A percentile compares a stretch with the other conserved stretches of the same genome.
Conservation (phyloP, 2,329 filamentous ascomycete genomes). For the Talaromyces sp. region DNA sequence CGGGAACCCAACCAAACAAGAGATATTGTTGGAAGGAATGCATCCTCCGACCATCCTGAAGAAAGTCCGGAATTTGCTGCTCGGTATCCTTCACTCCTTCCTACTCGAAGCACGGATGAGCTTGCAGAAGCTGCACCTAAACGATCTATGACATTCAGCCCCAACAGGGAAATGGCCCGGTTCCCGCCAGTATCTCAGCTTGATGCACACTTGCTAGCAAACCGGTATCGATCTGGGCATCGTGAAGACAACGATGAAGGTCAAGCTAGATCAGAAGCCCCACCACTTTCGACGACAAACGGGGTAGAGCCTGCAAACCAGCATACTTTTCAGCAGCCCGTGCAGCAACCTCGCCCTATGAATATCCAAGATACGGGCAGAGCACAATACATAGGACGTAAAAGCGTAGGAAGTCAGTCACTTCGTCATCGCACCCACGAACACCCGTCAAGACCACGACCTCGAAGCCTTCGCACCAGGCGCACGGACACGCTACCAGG, state of each 20-base stretch:
- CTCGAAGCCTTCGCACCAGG: conserved; percentile 4
- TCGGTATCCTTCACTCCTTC: conserved; percentile 30
- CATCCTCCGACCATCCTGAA: conserved; percentile 22
- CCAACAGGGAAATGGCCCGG: conserved; percentile 20
- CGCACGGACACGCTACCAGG: conserved; percentile 15
- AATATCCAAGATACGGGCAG: conserved; percentile 17
- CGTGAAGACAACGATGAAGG: background rate
- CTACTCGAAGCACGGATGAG: conserved; percentile 11
- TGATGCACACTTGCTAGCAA: conserved; percentile 29
- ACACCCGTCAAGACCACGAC: background rate
- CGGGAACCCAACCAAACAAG: background rate
- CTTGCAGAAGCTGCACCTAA: conserved; percentile 7
- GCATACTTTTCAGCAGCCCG: background rate
- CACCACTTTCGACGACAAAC: background rate
- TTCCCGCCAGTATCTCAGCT: conserved; percentile 34
- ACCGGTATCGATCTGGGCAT: conserved; percentile 12
- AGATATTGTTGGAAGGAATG: background rate
- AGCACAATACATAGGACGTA: conserved; percentile 18
- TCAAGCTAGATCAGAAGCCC: background rate
- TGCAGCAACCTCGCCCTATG: conserved; percentile 1
- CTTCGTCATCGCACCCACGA: conserved; percentile 11
- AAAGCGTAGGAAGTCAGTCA: conserved; percentile 21
- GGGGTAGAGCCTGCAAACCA: background rate
- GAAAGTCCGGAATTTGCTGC: conserved; percentile 25
- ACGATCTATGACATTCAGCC: conserved; percentile 15